Base-by-base conservation (phyloP, 306 rosid species). In the Cicer chorassanicum region DNA sequence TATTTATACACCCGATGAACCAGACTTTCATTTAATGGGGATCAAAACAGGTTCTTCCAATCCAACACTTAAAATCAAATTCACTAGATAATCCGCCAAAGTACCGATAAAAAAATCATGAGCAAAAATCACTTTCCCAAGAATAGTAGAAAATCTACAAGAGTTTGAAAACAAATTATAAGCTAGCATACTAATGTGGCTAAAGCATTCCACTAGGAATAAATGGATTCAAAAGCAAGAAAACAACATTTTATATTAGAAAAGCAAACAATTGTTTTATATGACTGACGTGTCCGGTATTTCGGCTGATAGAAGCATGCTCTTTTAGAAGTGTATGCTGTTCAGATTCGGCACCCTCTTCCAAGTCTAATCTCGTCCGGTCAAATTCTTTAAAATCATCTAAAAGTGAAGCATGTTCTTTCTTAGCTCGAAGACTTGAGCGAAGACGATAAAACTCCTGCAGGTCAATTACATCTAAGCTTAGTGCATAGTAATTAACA, bases 361-460 rank as follows among this genome's bases (percentile, higher is more conserved):
- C 99, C 83, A 95, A 81, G 76, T 95, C 99, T 74, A 90, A 83
- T 83, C 93, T 85, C 76, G 99, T 76, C 18, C 98, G 88, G 87
- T 95, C 99, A 68, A 95, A 95, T 82, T 95, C 98, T 81, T 89
- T 95, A 77, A 95, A 95, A 86, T 92, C 98, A 13, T 95, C 99
- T 46, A 95, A 87, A 29, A 95, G 97, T 43, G 97, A 95, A 81
- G 99, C 98, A 45, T 90, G 99, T 49, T 95, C 98, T 80, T 87
- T 86, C 90, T 92, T 92, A 67, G 98, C 96, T 81, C 81, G 78
- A 43, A 89, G 96, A 84, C 96, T 84, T 66, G 96, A 86, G 50
- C 97, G 96, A 53, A 90, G 99, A 70, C 98, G 96, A 85, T 87
- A 84, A 85, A 95, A 95, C 78, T 95, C 99, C 99, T 95, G 97